Evolutionary conservation across 169 alveolate species (phyloP), one percentile per base, ranked within the genome.

Genomic region (Babesia divergens): DNA sequence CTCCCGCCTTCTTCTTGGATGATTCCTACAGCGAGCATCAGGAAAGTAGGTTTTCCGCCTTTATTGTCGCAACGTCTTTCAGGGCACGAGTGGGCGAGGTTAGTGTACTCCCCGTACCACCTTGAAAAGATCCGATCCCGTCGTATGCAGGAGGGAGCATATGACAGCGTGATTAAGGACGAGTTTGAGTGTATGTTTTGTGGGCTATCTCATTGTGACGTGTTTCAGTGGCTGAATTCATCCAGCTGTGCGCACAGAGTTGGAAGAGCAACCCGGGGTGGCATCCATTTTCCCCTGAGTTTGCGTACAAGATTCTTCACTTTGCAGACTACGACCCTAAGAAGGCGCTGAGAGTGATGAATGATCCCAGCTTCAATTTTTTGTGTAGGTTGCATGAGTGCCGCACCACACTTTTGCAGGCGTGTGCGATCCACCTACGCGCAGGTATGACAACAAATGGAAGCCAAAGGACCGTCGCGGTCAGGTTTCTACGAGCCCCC

Each of bases 221-320:
- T 13, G 1, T 20, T 53, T 14, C 47, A 72, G 83, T 91, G 75
- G 91, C 92, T 38, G 90, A 84, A 38, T 91, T 80, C 58, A 84
- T 91, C 62, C 90, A 86, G 74, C 84, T 79, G 40, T 68, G 91
- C 52, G 94, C 95, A 16, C 85, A 89, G 67, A 89, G 66, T 76
- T 91, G 95, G 95, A 91, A 89, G 75, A 86, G 74, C 60, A 84
- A 83, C 44, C 91, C 90, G 11, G 95, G 94, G 13, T 91, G 95
- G 95, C 95, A 91, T 60, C 95, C 95, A 24, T 91, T 91, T 58
- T 84, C 94, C 55, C 95, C 95, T 4, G 95, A 91, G 85, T 91
- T 89, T 38, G 95, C 95, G 31, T 91, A 82, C 81, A 91, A 91
- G 59, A 77, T 91, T 42, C 80, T 91, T 65, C 95, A 91, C 76